Evolutionary conservation across 257 asterid species (phyloP), one percentile per base, ranked within the genome.

Genomic region (Cordia subcordata): DNA sequence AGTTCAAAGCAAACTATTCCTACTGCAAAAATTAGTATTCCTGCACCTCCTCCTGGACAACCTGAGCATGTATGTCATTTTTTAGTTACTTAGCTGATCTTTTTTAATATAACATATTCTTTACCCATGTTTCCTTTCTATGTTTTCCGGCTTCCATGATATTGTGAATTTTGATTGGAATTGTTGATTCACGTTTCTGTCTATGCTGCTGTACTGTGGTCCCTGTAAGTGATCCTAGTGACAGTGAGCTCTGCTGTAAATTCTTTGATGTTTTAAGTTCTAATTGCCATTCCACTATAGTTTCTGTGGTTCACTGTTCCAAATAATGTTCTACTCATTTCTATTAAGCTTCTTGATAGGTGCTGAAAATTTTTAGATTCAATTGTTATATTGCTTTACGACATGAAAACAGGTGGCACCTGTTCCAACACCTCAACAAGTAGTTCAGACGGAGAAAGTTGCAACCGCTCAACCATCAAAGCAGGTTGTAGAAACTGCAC

Each of bases 1-100:
- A 55, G 21, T 50, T 15, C 64, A 55, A 58, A 49, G 23, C 35
- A 19, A 55, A 32, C 15, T 16, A n/a, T 16, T 9, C 11, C 60
- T 13, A 17, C 56, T 55, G 57, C 33, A 69, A 67, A 40, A 38
- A 60, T 38, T 21, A 39, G 17, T 49, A 15, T 16, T 47, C 58
- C 60, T 42, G 58, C 51, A 13, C 63, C 61, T 49, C 63, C 61
- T 49, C 55, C 66, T 15, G 51, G 66, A 49, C n/a, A 62, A 58
- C 38, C 63, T 20, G 59, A 62, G 57, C 27, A 49, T 70, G 67
- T 71, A 58, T 40, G 58, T 18, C 70, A 58, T 27, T 35, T 45
- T 65, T 6, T 1, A 8, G 11, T 8, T 33, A 21, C 3, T 52
- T 57, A 35, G 5, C 12, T n/a, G n/a, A n/a, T n/a, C n/a, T n/a